A percentile compares a stretch with the other conserved stretches of the same genome.
These are phyloP conservation scores for Lachnellula hyalina DNA, from an alignment of 2,329 filamentous ascomycete genomes.

Conservation along the genomic window DNA sequence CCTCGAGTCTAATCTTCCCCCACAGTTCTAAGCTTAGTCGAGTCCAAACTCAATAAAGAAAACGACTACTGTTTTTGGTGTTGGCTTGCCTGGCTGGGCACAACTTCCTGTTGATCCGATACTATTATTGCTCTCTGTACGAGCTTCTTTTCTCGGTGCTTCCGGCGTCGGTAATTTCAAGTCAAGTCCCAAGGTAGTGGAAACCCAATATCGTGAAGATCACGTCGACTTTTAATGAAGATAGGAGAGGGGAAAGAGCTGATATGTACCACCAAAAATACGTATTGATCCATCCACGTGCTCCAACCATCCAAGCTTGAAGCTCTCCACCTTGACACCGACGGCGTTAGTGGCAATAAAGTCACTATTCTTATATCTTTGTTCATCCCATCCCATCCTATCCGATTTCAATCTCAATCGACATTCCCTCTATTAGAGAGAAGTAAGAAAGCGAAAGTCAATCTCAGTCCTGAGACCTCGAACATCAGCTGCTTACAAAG, in stretches of 20 bases:
- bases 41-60: constrained; percentile 1
- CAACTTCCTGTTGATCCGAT: constrained; percentile 14
- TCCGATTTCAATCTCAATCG: not conserved
- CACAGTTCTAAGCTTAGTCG: constrained; percentile 2
- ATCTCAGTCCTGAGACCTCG: not conserved
- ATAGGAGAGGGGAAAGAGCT: constrained; percentile 6
- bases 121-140: constrained; percentile 19
- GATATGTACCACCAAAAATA: constrained; percentile 8
- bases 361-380: constrained; percentile 2
- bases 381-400: not conserved
- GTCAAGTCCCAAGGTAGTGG: constrained; percentile 17
- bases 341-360: constrained; percentile 2
- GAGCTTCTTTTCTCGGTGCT: constrained; percentile 15
- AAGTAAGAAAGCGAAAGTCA: not conserved
- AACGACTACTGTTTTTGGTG: not conserved
- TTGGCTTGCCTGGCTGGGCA: constrained; percentile 4
- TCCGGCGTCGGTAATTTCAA: constrained; percentile 19
- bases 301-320: not conserved
- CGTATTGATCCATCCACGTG: constrained; percentile 1
- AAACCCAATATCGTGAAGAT: constrained; percentile 16
- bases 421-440: not conserved
- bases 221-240: constrained; percentile 8
- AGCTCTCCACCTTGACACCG: not conserved
- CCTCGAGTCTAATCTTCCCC: constrained; percentile 6
- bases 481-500: not conserved